Base-by-base conservation (phyloP, 2,329 filamentous ascomycete species). In the Trichocomaceae sp. region DNA sequence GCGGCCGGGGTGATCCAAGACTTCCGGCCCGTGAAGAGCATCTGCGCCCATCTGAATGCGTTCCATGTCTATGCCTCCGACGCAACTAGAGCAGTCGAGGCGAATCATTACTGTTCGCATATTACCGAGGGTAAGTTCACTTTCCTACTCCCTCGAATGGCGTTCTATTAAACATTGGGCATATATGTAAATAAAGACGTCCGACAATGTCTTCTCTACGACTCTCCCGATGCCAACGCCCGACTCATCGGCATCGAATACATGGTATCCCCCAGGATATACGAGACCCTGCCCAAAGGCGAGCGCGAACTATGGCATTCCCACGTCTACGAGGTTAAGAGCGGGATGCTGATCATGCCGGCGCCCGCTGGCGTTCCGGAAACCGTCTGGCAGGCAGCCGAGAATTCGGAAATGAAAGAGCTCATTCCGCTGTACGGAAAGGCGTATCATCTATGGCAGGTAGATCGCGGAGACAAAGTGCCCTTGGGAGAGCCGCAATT, bases 31-130 rank as follows among this genome's bases (percentile, higher is more conserved):
- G 71, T 89, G 6, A 85, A 88, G 63, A 81, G 83, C 52, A 80
- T 95, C 48, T 93, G 89, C 70, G 88, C 87, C 1, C 88, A 92
- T 65, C 77, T 95, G 1, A 91, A 93, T 63, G 89, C 88, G n/a
- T 91, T 91, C 65, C 90, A 95, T 65, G 83, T 85, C 47, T 93
- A 93, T 65, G 85, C 84, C n/a, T 78, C 83, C 23, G 86, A 92
- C 46, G 83, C 84, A 0, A 78, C 74, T 1, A 83, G 87, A 13
- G 78, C 76, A 39, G 84, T 95, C 1, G 88, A 93, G 67, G 76
- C 88, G 0, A 90, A 93, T 65, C 89, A 95, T 69, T 95, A 93
- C 72, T 95, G 90, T 67, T 80, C 85, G 1, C 88, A 93, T 63
- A 63, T 93, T 3, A 90, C 80, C 58, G 79, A 85, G 63, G 75